Evolutionary conservation across 139 green algal genomes (phyloP), one percentile per base, ranked within the genome.

Genomic region (Chlorella vulgaris): DNA sequence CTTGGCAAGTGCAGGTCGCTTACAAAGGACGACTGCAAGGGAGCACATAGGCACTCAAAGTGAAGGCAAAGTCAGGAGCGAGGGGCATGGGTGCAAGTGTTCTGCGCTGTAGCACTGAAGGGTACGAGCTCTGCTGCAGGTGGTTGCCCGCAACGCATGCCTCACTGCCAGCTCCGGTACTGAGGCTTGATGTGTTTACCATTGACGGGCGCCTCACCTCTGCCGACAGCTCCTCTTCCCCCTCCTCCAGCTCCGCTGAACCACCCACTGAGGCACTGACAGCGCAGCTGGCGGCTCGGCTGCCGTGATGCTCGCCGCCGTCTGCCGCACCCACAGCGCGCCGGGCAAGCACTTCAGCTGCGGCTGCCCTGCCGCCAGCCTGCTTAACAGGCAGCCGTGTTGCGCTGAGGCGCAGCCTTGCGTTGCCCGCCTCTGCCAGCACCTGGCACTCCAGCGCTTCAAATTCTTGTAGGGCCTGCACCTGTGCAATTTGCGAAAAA

Each of bases 391-490:
- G 62, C 62, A 21, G 4, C 62, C 18, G 31, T 31, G 62, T 35
- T 43, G 62, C 62, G 62, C 62, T 24, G 62, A 29, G 36, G 15
- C 61, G 68, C 66, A 24, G 65, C 51, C 33, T 82, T 63, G 73
- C 83, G 85, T 66, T 85, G 73, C 51, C 85, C 82, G 53, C 55
- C 35, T 86, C 84, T 2, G 43, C 43, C 8, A 74, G 66, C 29
- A 94, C 90, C 74, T 92, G 86, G 19, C 78, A 74, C 69, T 94
- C 91, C 22, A 94, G 78, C 1, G 82, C 88, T 33, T 83, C 58
- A 62, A 94, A 94, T 78, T 94, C 91, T 38, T 90, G 82, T 40
- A 94, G 69, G 69, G 93, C 89, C 24, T 87, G 36, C 8, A 88
- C 91, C 88, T 91, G 79, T 31, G 55, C 61, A 74, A 18, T 7